phyloP scores from a whole-genome alignment of 2,329 filamentous ascomycete genomes.

The Mariannaea elegans region DNA sequence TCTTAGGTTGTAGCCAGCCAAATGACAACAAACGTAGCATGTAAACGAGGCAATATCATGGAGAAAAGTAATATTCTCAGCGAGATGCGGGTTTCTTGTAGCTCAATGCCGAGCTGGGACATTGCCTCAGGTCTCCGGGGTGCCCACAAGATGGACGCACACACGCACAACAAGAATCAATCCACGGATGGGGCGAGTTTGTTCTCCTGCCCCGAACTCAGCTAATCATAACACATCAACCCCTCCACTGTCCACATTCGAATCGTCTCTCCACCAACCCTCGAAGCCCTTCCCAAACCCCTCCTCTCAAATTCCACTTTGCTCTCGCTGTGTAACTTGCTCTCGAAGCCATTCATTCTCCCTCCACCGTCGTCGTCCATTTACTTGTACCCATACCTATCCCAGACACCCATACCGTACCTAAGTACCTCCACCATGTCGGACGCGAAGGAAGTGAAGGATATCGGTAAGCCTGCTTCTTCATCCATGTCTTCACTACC shows the following conservation, averaged over 20 bases:
- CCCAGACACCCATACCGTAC: background rate
- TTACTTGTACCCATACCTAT: slow-evolving; percentile 10
- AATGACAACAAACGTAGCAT: background rate
- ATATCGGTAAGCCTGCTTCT: slow-evolving; percentile 49
- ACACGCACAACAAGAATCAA: slow-evolving; percentile 27
- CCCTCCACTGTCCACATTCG: slow-evolving; percentile 19
- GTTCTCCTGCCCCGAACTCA: slow-evolving; percentile 14
- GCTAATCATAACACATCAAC: slow-evolving; percentile 23
- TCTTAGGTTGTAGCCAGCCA: background rate
- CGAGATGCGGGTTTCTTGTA: too few species aligned
- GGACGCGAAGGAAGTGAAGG: slow-evolving; percentile 52
- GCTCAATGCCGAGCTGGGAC: too few species aligned
- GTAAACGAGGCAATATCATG: too few species aligned
- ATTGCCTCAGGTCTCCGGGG: too few species aligned
- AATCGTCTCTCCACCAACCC: slow-evolving; percentile 29
- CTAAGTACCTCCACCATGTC: slow-evolving; percentile 51
- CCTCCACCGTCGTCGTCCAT: slow-evolving; percentile 19
- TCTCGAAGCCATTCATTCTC: slow-evolving; percentile 35
- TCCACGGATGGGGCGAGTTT: slow-evolving; percentile 19
- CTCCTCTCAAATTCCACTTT: slow-evolving; percentile 38
- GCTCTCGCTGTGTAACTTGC: slow-evolving; percentile 32
- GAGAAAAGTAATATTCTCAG: too few species aligned
- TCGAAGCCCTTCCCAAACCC: slow-evolving; percentile 36
- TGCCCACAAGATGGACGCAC: slow-evolving; percentile 23
- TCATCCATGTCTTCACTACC: background rate